Evolutionary conservation across 768 basidiomycete genomes (phyloP), one percentile per base, ranked within the genome.

Genomic region (Russula dissimulans): DNA sequence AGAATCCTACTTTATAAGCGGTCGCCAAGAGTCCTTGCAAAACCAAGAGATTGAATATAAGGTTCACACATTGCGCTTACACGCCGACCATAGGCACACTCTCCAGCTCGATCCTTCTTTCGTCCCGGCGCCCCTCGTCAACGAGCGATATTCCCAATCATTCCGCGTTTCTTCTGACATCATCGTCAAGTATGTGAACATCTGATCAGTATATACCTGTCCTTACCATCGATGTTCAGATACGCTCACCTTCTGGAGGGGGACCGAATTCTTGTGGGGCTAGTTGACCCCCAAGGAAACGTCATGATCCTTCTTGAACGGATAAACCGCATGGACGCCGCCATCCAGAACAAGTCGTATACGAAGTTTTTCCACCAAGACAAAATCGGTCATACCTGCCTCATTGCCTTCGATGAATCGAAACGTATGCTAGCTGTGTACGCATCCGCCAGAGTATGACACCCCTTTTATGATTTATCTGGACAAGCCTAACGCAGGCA

Each of bases 361-460:
- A 60, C 54, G 6, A 59, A 66, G 54, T 47, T 36, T 0, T 67
- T 84, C 22, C 72, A 76, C 54, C 73, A 72, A 9, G 76, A 79
- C 55, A 81, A 78, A 65, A 74, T 82, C 6, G 82, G 80, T 0
- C 69, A 72, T 3, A 71, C 78, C 7, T 73, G 75, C 53, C 29
- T 79, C 7, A 48, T 84, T 9, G 73, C 83, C 0, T 82, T 77
- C 57, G 81, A 85, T 49, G 82, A 85, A 64, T 68, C 72, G 17
- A 80, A 77, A 61, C 75, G 78, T 2, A 76, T 79, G 71, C 65
- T 85, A n/a, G 76, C 77, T 0, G 57, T 84, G 0, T 78, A 79
- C 56, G 72, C 76, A 6, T 68, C 73, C 0, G 71, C 71, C 6
- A 81, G 76, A 69, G 81, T 77, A 29, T 3, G 64, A 56, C 29